Base-by-base conservation (phyloP, 306 rosid species). In the Benincasa hispida region DNA sequence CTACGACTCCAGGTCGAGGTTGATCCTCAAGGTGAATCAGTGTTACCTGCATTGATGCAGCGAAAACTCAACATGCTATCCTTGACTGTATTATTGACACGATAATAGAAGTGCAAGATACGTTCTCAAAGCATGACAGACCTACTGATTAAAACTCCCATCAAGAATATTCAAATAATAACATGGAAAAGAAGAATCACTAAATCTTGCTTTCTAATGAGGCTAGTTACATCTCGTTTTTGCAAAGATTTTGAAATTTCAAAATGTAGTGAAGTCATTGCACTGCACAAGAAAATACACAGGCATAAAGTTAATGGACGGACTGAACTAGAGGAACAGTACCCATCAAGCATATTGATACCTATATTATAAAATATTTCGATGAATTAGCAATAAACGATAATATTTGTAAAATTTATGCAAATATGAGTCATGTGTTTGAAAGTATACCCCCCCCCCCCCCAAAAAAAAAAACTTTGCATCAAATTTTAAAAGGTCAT, bases 11-110 rank as follows among this genome's bases (percentile, higher is more conserved):
- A 39, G 96, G 87, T 28, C 97, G 96, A 57, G 99, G 99, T 53
- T 84, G 90, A 84, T 94, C 99, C 87, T 94, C 99, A 32, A 92
- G 87, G 88, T 92, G 98, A 88, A 94, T 94, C 85, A 94, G 82
- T 14, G 99, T 87, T 67, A 94, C 91, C 99, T 90, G 89, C 84
- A 82, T 15, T n/a, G 34, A 47, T 70, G 58, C 55, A 22, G 75
- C 35, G 12, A 48, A 55, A 45, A 50, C 55, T 56, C 74, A 76
- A 76, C 28, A 80, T 28, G 79, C 74, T 76, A 10, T 48, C 10
- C 41, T 17, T 47, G 15, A 66, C 5, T 45, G 28, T 25, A 47
- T 47, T 39, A 47, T 51, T 17, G 48, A 47, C 24, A 75, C 45
- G 32, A 79, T 42, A 48, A 42, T 45, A 68, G 6, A 68, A 68